Conservation (phyloP, 345 rosid species). For the Microthlaspi erraticum region DNA sequence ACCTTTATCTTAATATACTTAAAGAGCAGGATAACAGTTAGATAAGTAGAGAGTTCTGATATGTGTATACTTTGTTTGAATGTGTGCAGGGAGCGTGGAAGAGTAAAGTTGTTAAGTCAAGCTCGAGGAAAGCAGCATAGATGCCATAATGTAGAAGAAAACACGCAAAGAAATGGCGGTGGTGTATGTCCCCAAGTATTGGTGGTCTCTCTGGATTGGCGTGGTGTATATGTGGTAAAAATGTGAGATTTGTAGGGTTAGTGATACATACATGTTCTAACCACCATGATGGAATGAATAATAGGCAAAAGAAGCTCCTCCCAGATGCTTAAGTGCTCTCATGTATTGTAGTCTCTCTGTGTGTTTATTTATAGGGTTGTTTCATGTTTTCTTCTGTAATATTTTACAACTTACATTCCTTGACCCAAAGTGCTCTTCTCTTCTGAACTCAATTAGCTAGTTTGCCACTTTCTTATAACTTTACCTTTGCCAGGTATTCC, state of each 20-base stretch:
- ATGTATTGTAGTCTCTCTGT: constrained; percentile 39
- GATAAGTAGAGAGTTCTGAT: constrained; percentile 15
- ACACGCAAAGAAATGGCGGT: constrained; percentile 1
- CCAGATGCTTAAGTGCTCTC: constrained; percentile 18
- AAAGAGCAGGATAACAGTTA: neutral
- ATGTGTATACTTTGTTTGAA: constrained; percentile 3
- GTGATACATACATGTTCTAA: constrained; percentile 46
- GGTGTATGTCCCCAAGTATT: constrained; percentile 19
- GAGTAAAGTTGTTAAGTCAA: constrained; percentile 58
- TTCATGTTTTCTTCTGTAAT: constrained; percentile 34
- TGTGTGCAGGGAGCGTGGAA: constrained; percentile 86
- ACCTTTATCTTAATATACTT: constrained; percentile 20
- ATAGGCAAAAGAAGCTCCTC: constrained; percentile 31
- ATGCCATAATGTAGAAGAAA: constrained; percentile 38
- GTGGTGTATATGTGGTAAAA: constrained; percentile 45
- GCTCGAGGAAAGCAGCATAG: constrained; percentile 52
- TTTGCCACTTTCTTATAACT: constrained; percentile 14
- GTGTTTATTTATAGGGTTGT: constrained; percentile 44
- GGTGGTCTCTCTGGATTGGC: constrained; percentile 30
- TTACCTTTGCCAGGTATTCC: neutral
- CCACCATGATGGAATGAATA: constrained; percentile 47
- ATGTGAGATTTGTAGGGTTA: constrained; percentile 46
- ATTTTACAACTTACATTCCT: constrained; percentile 33
- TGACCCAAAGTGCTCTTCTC: constrained; percentile 20
- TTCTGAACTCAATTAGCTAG: constrained; percentile 23